A percentile compares a stretch with the other conserved stretches of the same genome.
These are phyloP conservation scores for Pilasporangium apinafurcum DNA, from an alignment of 352 stramenopile genomes.

Conservation along the genomic window DNA sequence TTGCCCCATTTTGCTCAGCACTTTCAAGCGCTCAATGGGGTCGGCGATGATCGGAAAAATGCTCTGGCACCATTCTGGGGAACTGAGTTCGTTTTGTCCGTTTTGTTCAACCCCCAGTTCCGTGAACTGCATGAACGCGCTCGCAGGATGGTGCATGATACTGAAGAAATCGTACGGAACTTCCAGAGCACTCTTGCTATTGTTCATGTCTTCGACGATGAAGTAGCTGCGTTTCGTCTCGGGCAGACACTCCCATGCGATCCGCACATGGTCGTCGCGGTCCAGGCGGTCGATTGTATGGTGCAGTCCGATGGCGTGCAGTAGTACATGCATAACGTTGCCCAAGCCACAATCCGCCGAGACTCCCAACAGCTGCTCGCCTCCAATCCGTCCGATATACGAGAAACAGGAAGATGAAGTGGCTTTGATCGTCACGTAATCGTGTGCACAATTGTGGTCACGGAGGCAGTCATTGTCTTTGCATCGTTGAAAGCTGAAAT, in stretches of 20 bases:
- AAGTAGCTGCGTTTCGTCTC: constrained; percentile 61
- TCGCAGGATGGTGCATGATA: constrained; percentile 75
- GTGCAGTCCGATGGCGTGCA: constrained; percentile 66
- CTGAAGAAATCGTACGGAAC: constrained; percentile 80
- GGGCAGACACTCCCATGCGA: constrained; percentile 78
- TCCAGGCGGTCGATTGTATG: constrained; percentile 68
- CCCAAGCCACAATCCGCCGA: constrained; percentile 62
- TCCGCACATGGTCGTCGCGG: constrained; percentile 66
- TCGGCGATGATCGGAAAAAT: constrained; percentile 58
- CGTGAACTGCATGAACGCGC: constrained; percentile 56
- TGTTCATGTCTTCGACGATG: constrained; percentile 41
- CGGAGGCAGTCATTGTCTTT: constrained; percentile 30
- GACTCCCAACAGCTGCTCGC: constrained; percentile 48
- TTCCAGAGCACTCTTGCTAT: constrained; percentile 2
- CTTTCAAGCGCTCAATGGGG: constrained; percentile 28
- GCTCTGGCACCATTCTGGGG: constrained; percentile 54
- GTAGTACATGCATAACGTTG: constrained; percentile 78
- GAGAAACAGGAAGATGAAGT: constrained; percentile 68
- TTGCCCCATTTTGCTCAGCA: constrained; percentile 70
- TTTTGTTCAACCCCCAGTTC: too few species aligned
- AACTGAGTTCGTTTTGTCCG: background rate
- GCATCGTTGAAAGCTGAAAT: constrained; percentile 60
- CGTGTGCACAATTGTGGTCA: constrained; percentile 37
- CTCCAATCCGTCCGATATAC: constrained; percentile 72
- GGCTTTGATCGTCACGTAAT: constrained; percentile 53